Percentiles rank a stretch among this genome's conserved stretches.
Conservation (phyloP, 202 grass and related monocot genomes). For the Setaria italica region DNA sequence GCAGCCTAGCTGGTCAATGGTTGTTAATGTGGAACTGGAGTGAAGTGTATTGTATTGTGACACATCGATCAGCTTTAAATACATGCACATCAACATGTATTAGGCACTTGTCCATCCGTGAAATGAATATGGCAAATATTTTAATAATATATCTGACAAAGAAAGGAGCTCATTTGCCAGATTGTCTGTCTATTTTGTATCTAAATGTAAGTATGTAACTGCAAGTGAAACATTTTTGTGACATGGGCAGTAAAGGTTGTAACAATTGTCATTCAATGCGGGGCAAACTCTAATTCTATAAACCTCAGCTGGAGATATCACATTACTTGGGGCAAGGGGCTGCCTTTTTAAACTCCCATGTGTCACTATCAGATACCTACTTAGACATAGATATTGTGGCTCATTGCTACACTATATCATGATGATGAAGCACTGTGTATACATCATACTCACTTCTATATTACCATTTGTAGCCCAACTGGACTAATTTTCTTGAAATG, state of each 20-base stretch:
- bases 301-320: not conserved
- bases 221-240: not conserved
- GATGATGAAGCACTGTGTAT: not conserved
- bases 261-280: not conserved
- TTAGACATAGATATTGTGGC: conserved; percentile 7
- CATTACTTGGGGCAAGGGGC: conserved; percentile 1
- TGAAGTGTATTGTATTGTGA: not conserved
- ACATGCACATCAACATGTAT: not conserved
- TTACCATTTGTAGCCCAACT: not conserved
- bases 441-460: conserved; percentile 3
- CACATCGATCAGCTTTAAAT: not conserved
- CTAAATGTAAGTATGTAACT: not conserved
- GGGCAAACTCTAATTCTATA: not conserved
- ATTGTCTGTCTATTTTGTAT: not conserved
- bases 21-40: not conserved
- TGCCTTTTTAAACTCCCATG: not conserved
- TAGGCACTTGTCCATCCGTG: not conserved
- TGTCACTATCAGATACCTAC: not conserved
- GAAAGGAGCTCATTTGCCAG: not conserved
- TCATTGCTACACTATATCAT: not conserved
- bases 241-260: not conserved
- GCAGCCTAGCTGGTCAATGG: not conserved
- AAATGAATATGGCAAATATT: not conserved
- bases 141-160: not conserved
- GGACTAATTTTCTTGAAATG: conserved; percentile 19